Base-by-base conservation (phyloP, 768 basidiomycete species). In the Termitomyces sp. region DNA sequence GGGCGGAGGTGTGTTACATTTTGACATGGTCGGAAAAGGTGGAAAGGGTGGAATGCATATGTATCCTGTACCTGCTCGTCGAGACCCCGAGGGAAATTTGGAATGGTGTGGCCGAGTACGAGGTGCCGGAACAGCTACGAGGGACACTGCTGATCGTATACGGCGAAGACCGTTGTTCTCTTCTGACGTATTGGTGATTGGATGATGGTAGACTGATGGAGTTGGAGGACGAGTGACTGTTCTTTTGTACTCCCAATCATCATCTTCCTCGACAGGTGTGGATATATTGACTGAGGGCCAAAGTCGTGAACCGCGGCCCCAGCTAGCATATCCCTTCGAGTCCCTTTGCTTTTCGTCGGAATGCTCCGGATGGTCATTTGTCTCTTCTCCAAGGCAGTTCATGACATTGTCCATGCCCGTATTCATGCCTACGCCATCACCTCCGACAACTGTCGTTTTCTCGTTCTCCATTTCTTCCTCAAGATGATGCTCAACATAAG, bases 401-500 rank as follows among this genome's bases (percentile, higher is more conserved):
- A 77, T 69, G 62, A 77, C 70, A 39, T 73, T 68, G 54, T 71
- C 70, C 67, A 74, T 70, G 57, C 72, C 73, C 27, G 69, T 62
- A 37, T 71, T 73, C 17, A 72, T 77, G 63, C 84, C 84, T 4
- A 82, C 75, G 17, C 90, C 90, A 65, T 91, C 90, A 28, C 88
- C 88, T 50, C 84, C 75, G 14, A 93, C 90, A 39, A 91, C 76
- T 21, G 81, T 82, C 3, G 84, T 75, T 9, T 80, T 77, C 39
- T 84, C 83, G 58, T 77, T 88, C 62, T 83, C 81, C 27, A 89
- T 89, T 64, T 93, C 91, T 49, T 79, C 67, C 56, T 84, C 87
- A 17, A 93, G 75, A 27, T 74, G 78, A 43, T 73, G 76, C 68
- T 90, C 86, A 5, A 82, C 81, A 23, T 75, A 68, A 21, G 71